Percentiles rank a stretch among this genome's conserved stretches.
Evolutionary conservation across 352 stramenopile species (phyloP).

Genomic region (Phytopythium chamaehyphon): DNA sequence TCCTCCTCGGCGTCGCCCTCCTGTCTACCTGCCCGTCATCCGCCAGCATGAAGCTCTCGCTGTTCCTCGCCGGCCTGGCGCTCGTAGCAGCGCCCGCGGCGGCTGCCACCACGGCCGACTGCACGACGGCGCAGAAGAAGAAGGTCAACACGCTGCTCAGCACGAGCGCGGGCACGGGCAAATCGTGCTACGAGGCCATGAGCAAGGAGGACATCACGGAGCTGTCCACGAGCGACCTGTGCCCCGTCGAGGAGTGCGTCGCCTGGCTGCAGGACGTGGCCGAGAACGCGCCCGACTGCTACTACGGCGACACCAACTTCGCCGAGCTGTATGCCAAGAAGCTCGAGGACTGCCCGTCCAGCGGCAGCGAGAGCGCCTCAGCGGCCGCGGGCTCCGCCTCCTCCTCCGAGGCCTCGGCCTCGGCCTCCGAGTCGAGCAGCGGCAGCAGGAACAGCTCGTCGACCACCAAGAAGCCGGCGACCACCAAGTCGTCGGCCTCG

Average conservation of each 20-base stretch:
- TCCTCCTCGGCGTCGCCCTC: constrained; percentile 4
- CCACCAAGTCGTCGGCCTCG: constrained; percentile 7
- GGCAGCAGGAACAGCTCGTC: constrained; percentile 4
- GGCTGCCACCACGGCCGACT: constrained; percentile 33
- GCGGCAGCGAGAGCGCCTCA: neutral
- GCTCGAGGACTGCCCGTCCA: constrained; percentile 33
- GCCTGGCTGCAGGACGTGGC: constrained; percentile 59
- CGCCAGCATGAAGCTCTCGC: constrained; percentile 32
- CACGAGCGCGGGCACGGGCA: constrained; percentile 52
- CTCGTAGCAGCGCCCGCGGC: constrained; percentile 13
- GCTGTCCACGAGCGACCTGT: constrained; percentile 49
- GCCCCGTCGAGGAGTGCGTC: constrained; percentile 41
- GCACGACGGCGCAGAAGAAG: constrained; percentile 45
- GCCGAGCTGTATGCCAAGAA: constrained; percentile 37
- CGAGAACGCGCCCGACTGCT: constrained; percentile 42
- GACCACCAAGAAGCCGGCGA: constrained; percentile 9
- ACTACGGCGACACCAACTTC: constrained; percentile 70
- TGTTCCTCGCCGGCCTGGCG: constrained; percentile 11
- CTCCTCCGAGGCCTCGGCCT: neutral
- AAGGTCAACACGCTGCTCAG: constrained; percentile 51
- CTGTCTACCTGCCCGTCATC: constrained; percentile 12
- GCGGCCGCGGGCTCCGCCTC: neutral
- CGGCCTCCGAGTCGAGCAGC: constrained; percentile 4
- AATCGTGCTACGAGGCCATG: constrained; percentile 46
- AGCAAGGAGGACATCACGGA: constrained; percentile 37